Base-by-base conservation (phyloP, 2,329 filamentous ascomycete species). In the Colletotrichum horii region DNA sequence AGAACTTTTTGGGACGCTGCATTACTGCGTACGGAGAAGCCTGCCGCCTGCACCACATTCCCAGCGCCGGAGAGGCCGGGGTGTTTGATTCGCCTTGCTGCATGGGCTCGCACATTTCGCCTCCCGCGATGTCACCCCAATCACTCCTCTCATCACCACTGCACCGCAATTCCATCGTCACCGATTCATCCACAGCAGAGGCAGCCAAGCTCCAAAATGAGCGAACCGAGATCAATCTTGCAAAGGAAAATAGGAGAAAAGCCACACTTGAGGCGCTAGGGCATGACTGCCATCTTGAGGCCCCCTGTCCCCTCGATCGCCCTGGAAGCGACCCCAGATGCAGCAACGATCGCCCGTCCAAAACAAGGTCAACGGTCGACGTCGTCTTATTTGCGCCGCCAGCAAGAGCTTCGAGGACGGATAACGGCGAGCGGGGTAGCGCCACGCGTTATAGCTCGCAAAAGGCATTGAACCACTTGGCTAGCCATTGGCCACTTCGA, bases 271-370 rank as follows among this genome's bases (percentile, higher is more conserved):
- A 58, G 9, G 15, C 69, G 69, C 73, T 75, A 75, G 73, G 73
- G 56, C n/a, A 48, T 65, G 69, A 73, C 70, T 73, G 48, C 73
- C 70, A 68, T 67, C 62, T 75, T 68, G 43, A 58, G 73, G 4
- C 34, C 38, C 73, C 73, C 64, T 64, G 62, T 66, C 69, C 19
- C 12, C 56, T 15, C 12, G 30, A 56, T 52, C 43, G 56, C 24
- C 32, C 19, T 73, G 38, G 56, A 64, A 56, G 73, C 70, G 73
- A 56, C 30, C 55, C 62, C 34, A 22, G 58, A 71, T 24, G 4
- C 26, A 70, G 56, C 16, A 67, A 19, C 43, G 73, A 75, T 73
- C 70, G 61, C 30, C 62, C 56, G 11, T 22, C 36, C 16, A 62
- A 73, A 73, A 11, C 73, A 75, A 75, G 73, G 73, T 48, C 38